Conservation (phyloP, 1,139 yeast genomes). For the Meyerozyma carpophila region DNA sequence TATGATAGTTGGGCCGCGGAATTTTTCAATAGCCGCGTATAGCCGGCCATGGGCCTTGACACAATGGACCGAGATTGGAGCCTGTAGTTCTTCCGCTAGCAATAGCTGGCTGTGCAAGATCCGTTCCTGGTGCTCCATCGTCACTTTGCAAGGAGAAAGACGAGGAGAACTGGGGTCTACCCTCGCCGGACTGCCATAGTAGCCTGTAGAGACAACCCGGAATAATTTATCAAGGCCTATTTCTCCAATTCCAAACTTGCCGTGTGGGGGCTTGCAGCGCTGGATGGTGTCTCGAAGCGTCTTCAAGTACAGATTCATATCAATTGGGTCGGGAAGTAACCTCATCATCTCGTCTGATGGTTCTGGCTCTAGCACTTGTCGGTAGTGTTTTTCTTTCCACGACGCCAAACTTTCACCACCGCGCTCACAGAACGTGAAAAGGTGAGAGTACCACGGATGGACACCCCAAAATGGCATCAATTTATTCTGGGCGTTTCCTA, state of each 20-base stretch:
- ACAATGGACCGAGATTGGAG: constrained; percentile 75
- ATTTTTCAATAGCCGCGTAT: constrained; percentile 36
- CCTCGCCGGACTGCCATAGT: constrained; percentile 31
- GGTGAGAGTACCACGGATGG: constrained; percentile 88
- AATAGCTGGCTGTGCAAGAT: constrained; percentile 48
- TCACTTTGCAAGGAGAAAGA: constrained; percentile 46
- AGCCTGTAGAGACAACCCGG: constrained; percentile 60
- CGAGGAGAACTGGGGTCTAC: constrained; percentile 8
- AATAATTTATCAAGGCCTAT: constrained; percentile 81
- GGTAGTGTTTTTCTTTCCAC: constrained; percentile 50
- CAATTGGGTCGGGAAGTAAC: constrained; percentile 58
- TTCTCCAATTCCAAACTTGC: constrained; percentile 62
- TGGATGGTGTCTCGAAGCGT: constrained; percentile 17
- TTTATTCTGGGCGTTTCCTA: constrained; percentile 11
- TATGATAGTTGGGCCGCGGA: constrained; percentile 35
- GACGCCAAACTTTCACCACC: constrained; percentile 13
- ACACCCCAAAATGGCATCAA: constrained; percentile 70
- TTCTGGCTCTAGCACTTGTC: constrained; percentile 39
- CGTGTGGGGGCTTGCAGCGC: constrained; percentile 14
- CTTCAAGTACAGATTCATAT: constrained; percentile 32
- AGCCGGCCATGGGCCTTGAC: constrained; percentile 71
- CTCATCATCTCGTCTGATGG: constrained; percentile 38
- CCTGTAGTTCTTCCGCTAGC: constrained; percentile 42
- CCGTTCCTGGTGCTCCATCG: constrained; percentile 56
- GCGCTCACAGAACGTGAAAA: constrained; percentile 32